Evolutionary conservation across 805 yeast genomes (phyloP).

Genomic region (Zygosaccharomyces pseudorouxii): DNA sequence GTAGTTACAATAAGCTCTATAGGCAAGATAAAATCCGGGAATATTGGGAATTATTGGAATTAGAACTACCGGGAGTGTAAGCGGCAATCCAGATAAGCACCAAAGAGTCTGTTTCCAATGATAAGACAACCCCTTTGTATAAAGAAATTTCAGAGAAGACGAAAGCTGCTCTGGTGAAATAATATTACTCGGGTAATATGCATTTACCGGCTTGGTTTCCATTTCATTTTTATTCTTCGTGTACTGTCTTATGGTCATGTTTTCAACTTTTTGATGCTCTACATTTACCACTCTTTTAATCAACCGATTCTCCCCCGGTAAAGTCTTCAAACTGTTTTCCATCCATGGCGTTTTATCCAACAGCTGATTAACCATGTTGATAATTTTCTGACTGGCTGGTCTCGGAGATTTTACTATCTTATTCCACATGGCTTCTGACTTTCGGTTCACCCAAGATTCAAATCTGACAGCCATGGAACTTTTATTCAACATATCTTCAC

Average conservation of each 20-base stretch:
- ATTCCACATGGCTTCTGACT: slow-evolving; percentile 60
- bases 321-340: slow-evolving; percentile 67
- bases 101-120: slow-evolving; percentile 54
- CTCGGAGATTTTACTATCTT: slow-evolving; percentile 52
- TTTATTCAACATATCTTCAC: slow-evolving; percentile 32
- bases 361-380: slow-evolving; percentile 46
- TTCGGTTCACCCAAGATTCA: slow-evolving; percentile 44
- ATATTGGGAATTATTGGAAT: slow-evolving; percentile 87
- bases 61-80: slow-evolving; percentile 73
- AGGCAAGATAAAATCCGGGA: slow-evolving; percentile 83
- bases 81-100: slow-evolving; percentile 61
- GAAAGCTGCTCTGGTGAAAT: slow-evolving; percentile 31
- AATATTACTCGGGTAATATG: slow-evolving; percentile 47
- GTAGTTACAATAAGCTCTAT: slow-evolving; percentile 77
- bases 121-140: slow-evolving; percentile 41
- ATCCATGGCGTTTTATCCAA: slow-evolving; percentile 70
- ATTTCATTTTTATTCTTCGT: slow-evolving; percentile 13
- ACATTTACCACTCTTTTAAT: slow-evolving; percentile 29
- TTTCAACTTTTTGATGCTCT: slow-evolving; percentile 14
- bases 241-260: slow-evolving; percentile 18
- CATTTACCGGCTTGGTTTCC: slow-evolving; percentile 35
- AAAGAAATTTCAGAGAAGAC: slow-evolving; percentile 41
- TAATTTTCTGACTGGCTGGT: slow-evolving; percentile 55
- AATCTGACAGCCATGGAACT: slow-evolving; percentile 36
- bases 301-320: slow-evolving; percentile 65